A percentile compares a stretch with the other conserved stretches of the same genome.
These are phyloP conservation scores for Thraustochytrium aureum DNA, from an alignment of 352 stramenopile genomes.

Conservation along the genomic window DNA sequence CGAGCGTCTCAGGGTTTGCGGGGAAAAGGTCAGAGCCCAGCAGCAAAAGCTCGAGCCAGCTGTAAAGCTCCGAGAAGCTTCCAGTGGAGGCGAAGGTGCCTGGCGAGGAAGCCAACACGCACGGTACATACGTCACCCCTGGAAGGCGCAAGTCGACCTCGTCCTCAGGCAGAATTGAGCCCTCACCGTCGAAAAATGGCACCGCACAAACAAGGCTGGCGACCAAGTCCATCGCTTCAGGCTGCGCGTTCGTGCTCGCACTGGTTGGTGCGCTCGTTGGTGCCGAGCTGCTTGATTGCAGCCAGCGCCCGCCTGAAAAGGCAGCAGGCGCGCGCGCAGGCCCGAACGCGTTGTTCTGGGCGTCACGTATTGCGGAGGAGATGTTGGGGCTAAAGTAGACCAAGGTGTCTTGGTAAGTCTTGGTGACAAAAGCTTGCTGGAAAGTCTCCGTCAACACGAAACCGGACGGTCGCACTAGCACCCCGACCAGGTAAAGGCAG, in stretches of 20 bases:
- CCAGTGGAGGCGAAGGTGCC: background rate
- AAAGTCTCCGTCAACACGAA: background rate
- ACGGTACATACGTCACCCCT: background rate
- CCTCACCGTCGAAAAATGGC: background rate
- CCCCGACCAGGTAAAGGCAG: conserved; percentile 40
- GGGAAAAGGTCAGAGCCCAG: conserved; percentile 1
- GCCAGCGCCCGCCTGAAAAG: no score
- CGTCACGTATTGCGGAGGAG: no score
- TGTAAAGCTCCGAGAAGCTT: conserved; percentile 9
- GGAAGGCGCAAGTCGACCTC: background rate
- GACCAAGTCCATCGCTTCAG: background rate
- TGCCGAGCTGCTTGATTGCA: no score
- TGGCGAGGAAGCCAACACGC: background rate
- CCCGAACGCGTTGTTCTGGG: background rate
- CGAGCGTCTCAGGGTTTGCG: background rate
- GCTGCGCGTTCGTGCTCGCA: background rate
- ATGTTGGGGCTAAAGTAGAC: no score
- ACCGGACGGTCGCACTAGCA: background rate
- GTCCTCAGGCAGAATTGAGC: background rate
- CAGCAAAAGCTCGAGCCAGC: conserved; percentile 33
- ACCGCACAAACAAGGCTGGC: background rate
- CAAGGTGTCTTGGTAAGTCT: background rate
- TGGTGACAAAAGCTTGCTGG: background rate
- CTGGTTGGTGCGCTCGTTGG: no score
- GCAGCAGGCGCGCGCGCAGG: no score